A percentile compares a stretch with the other conserved stretches of the same genome.
Conservation (phyloP, 768 basidiomycete species). For the Lactarius trivialis region DNA sequence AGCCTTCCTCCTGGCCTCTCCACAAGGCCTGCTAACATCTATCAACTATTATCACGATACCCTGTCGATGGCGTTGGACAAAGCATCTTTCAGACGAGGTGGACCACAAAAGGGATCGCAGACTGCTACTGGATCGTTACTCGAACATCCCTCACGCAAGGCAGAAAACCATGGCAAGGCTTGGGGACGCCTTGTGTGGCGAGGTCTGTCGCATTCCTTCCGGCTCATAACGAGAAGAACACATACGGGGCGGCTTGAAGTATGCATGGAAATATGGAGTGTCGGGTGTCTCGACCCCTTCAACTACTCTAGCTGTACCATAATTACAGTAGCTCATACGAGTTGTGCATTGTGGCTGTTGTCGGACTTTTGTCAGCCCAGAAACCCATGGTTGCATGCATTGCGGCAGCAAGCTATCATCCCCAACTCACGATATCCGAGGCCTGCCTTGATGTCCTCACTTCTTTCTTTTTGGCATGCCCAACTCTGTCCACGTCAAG, state of each 20-base stretch:
- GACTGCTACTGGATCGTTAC: slow-evolving; percentile 75
- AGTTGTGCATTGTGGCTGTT: background rate
- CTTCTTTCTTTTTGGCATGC: background rate
- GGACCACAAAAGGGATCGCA: slow-evolving; percentile 59
- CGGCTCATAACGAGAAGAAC: slow-evolving; percentile 39
- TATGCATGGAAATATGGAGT: slow-evolving; percentile 63
- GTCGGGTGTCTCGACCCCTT: slow-evolving; percentile 29
- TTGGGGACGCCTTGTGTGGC: slow-evolving; percentile 78
- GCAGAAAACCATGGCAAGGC: slow-evolving; percentile 74
- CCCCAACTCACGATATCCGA: background rate
- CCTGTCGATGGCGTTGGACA: slow-evolving; percentile 63
- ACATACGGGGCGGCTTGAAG: slow-evolving; percentile 67
- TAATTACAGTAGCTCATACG: background rate
- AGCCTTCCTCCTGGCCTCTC: slow-evolving; percentile 55
- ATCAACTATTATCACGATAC: slow-evolving; percentile 62
- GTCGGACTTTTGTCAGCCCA: background rate
- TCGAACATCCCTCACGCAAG: slow-evolving; percentile 59
- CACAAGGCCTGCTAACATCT: slow-evolving; percentile 55
- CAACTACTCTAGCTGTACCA: background rate
- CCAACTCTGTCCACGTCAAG: too few species aligned
- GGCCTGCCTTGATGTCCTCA: background rate
- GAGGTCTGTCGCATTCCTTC: slow-evolving; percentile 44
- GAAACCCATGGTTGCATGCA: background rate
- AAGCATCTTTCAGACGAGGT: slow-evolving; percentile 65
- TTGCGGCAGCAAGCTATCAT: background rate